Percentiles rank a stretch among this genome's conserved stretches.
These are phyloP conservation scores for Ustilaginoidea virens DNA, from an alignment of 2,329 filamentous ascomycete species.

Conservation along the genomic window DNA sequence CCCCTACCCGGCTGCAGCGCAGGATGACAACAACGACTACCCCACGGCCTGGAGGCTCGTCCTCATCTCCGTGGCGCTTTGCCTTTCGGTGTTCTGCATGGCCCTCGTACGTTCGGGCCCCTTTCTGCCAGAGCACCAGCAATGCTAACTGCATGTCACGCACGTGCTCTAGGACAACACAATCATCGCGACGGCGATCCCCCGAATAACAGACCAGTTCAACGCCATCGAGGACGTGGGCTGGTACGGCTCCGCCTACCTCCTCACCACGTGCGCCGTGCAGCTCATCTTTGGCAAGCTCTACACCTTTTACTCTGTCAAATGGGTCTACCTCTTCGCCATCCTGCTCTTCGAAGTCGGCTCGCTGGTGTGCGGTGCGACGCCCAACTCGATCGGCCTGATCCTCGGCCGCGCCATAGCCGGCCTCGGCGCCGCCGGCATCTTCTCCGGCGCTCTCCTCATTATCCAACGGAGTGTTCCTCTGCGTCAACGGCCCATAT, in stretches of 20 bases:
- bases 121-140: not conserved
- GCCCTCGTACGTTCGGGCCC: slow-evolving; percentile 3
- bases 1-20: no score
- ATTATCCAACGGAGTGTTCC: slow-evolving; percentile 25
- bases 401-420: slow-evolving; percentile 21
- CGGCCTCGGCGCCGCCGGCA: slow-evolving; percentile 26
- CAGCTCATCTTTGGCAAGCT: slow-evolving; percentile 23
- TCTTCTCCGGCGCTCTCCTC: slow-evolving; percentile 27
- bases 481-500: slow-evolving; percentile 17
- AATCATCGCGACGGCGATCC: slow-evolving; percentile 21
- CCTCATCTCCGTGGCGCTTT: slow-evolving; percentile 6
- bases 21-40: slow-evolving; percentile 2
- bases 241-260: slow-evolving; percentile 12
- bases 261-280: slow-evolving; percentile 22
- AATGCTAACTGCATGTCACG: not conserved
- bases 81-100: slow-evolving; percentile 5
- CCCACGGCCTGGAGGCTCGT: slow-evolving; percentile 4
- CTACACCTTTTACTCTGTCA: slow-evolving; percentile 24
- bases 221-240: slow-evolving; percentile 5
- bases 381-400: slow-evolving; percentile 16
- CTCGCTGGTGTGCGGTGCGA: slow-evolving; percentile 15
- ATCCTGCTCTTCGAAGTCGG: slow-evolving; percentile 15
- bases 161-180: slow-evolving; percentile 16
- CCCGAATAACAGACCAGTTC: slow-evolving; percentile 13
- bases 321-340: slow-evolving; percentile 11